A percentile compares a stretch with the other conserved stretches of the same genome.
These are phyloP conservation scores for Flagelloscypha sp. DNA, from an alignment of 768 basidiomycete species.

Conservation along the genomic window DNA sequence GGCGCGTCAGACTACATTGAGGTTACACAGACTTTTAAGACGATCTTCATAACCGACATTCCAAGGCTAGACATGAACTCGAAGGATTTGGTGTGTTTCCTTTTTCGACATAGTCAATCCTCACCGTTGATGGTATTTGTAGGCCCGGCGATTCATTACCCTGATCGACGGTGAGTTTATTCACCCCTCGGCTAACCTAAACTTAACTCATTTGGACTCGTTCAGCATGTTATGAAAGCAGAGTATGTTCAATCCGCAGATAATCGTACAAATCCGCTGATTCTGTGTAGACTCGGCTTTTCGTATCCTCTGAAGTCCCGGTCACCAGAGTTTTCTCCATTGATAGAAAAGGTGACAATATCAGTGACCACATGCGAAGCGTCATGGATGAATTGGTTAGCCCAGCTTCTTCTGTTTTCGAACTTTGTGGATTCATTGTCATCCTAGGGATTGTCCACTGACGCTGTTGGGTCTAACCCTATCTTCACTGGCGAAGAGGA, in stretches of 20 bases:
- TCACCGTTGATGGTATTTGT: not conserved
- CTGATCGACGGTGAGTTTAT: constrained; percentile 77
- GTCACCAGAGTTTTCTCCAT: constrained; percentile 85
- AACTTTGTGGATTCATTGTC: constrained; percentile 6
- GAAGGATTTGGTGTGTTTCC: constrained; percentile 68
- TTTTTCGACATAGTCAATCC: not conserved
- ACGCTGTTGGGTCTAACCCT: constrained; percentile 72
- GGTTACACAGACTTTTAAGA: constrained; percentile 80
- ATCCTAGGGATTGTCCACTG: constrained; percentile 64
- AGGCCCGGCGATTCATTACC: constrained; percentile 94
- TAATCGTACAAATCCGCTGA: constrained; percentile 1
- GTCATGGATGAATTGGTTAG: constrained; percentile 93
- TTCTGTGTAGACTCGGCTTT: constrained; percentile 69
- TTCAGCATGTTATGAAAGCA: constrained; percentile 86
- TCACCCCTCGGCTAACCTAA: constrained; percentile 2
- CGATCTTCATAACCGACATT: constrained; percentile 81
- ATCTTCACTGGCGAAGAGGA: constrained; percentile 98
- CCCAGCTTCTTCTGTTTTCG: constrained; percentile 14
- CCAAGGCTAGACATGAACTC: constrained; percentile 80
- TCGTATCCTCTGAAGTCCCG: constrained; percentile 88
- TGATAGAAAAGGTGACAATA: constrained; percentile 60
- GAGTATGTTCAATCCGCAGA: constrained; percentile 31
- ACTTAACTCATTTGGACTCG: constrained; percentile 1
- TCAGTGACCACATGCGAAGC: constrained; percentile 82
- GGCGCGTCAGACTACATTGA: constrained; percentile 96